phyloP scores from a whole-genome alignment of 495 filamentous ascomycete genomes.

The Aspergillus funiculosus region DNA sequence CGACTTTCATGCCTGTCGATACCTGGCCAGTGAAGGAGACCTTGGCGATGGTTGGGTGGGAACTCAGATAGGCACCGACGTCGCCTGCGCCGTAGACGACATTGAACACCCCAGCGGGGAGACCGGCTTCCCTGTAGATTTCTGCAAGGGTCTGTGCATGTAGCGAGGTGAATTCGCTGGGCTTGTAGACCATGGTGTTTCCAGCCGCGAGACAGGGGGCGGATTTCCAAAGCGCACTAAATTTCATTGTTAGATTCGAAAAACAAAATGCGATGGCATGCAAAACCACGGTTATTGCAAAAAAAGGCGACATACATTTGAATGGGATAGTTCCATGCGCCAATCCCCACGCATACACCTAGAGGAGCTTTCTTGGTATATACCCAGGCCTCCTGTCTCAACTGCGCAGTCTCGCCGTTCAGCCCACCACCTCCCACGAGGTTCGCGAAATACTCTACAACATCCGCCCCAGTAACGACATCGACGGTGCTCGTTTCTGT shows the following conservation, averaged over 20 bases:
- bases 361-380: slow-evolving; percentile 69
- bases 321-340: slow-evolving; percentile 82
- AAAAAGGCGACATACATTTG: slow-evolving; percentile 56
- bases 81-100: slow-evolving; percentile 68
- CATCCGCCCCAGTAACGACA: slow-evolving; percentile 67
- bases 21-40: slow-evolving; percentile 84
- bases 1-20: slow-evolving; percentile 67
- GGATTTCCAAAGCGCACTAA: slow-evolving; percentile 73
- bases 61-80: slow-evolving; percentile 62
- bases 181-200: slow-evolving; percentile 84
- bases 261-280: too few relatives aligned
- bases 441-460: slow-evolving; percentile 71
- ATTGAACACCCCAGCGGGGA: slow-evolving; percentile 77
- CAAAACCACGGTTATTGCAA: too few relatives aligned
- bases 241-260: background rate
- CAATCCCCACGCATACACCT: slow-evolving; percentile 73
- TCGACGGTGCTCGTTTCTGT: slow-evolving; percentile 72
- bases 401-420: slow-evolving; percentile 61
- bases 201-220: slow-evolving; percentile 76
- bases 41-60: slow-evolving; percentile 65
- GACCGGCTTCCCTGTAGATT: slow-evolving; percentile 64
- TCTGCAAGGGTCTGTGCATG: slow-evolving; percentile 64
- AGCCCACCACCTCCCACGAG: slow-evolving; percentile 62
- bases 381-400: slow-evolving; percentile 66
- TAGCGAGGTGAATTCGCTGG: slow-evolving; percentile 73